A percentile compares a stretch with the other conserved stretches of the same genome.
phyloP scores from a whole-genome alignment of 345 rosid genomes.

The Populus pruinosa region DNA sequence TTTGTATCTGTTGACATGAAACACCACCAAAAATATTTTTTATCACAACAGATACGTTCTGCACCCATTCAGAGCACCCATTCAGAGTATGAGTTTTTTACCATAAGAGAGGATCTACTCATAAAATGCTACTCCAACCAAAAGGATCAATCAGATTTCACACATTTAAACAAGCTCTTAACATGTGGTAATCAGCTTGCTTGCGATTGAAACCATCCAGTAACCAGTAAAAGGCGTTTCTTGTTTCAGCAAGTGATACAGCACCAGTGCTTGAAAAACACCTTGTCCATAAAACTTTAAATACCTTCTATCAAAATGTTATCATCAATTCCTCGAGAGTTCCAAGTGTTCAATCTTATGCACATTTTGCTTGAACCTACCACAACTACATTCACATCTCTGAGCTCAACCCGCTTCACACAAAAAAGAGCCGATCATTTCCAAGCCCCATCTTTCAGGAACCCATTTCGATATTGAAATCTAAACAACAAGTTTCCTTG shows the following conservation, averaged over 20 bases:
- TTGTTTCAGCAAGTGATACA: neutral
- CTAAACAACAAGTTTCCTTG: neutral
- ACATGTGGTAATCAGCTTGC: neutral
- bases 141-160: neutral
- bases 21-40: neutral
- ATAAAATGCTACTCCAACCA: neutral
- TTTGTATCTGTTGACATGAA: neutral
- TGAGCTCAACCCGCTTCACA: neutral
- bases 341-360: neutral
- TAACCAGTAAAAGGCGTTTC: neutral
- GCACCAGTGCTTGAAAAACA: neutral
- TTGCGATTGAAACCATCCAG: neutral
- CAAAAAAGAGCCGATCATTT: neutral
- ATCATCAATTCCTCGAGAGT: neutral
- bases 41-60: neutral
- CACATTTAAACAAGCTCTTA: neutral
- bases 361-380: neutral
- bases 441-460: neutral
- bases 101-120: neutral
- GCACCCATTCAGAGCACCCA: neutral
- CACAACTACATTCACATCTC: neutral
- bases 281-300: neutral
- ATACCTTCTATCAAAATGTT: neutral
- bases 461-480: neutral
- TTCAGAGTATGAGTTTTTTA: neutral